phyloP scores from a whole-genome alignment of 441 rosid species.

The California macrophylla region DNA sequence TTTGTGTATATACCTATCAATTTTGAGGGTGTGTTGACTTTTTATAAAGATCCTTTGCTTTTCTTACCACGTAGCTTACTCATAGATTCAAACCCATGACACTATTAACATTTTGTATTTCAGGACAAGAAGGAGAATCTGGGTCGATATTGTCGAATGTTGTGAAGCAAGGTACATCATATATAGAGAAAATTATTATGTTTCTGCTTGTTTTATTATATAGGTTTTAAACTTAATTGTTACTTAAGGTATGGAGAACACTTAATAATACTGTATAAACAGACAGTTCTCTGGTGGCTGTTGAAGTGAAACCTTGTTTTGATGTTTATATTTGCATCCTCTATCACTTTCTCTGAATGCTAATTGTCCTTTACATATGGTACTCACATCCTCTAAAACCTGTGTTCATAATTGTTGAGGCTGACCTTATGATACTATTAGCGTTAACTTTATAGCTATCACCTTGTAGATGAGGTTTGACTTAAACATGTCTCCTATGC shows the following conservation, averaged over 20 bases:
- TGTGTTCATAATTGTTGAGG: too few relatives aligned
- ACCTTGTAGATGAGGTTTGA: background rate
- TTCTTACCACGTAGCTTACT: slow-evolving; percentile 15
- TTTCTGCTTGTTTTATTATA: background rate
- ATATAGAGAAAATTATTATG: background rate
- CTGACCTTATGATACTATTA: background rate
- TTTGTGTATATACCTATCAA: slow-evolving; percentile 86
- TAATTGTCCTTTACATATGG: background rate
- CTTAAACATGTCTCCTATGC: background rate
- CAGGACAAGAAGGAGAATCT: slow-evolving; percentile 93
- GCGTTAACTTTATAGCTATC: background rate
- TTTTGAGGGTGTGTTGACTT: slow-evolving; percentile 58
- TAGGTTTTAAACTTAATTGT: background rate
- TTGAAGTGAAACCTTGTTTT: background rate
- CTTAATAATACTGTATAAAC: background rate
- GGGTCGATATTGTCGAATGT: slow-evolving; percentile 46
- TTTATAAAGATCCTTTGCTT: slow-evolving; percentile 9
- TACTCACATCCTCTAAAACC: background rate
- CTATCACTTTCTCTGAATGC: background rate
- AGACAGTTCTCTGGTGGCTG: background rate
- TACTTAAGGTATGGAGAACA: background rate
- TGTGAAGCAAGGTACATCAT: slow-evolving; percentile 70
- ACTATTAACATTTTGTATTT: slow-evolving; percentile 19
- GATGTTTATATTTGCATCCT: background rate
- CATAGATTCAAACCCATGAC: slow-evolving; percentile 8